A percentile compares a stretch with the other conserved stretches of the same genome.
These are phyloP conservation scores for Yamadazyma siamensis DNA, from an alignment of 1,139 yeast species.

Conservation along the genomic window DNA sequence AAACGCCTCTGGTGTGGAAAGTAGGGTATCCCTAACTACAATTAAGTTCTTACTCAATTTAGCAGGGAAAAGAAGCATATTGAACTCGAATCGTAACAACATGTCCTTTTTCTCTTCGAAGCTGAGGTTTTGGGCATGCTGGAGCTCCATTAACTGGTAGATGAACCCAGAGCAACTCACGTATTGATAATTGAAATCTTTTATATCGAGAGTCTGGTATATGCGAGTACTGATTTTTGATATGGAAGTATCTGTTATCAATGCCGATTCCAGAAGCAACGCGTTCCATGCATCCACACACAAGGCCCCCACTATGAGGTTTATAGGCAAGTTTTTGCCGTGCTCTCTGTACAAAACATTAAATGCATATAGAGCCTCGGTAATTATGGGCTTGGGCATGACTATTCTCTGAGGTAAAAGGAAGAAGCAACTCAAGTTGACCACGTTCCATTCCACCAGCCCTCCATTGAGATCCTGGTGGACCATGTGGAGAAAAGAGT, in stretches of 20 bases:
- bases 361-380: conserved; percentile 12
- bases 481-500: conserved; percentile 11
- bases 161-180: conserved; percentile 14
- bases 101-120: conserved; percentile 11
- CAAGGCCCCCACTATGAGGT: conserved; percentile 16
- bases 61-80: conserved; percentile 24
- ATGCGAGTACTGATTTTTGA: conserved; percentile 7
- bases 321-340: conserved; percentile 7
- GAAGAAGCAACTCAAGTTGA: conserved; percentile 17
- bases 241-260: conserved; percentile 13
- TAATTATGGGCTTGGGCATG: conserved; percentile 9
- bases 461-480: conserved; percentile 6
- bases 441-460: conserved; percentile 15
- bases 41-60: conserved; percentile 18
- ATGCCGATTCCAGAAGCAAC: conserved; percentile 11
- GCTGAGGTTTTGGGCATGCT: conserved; percentile 6
- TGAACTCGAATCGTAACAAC: conserved; percentile 18
- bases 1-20: conserved; percentile 21
- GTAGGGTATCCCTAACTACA: conserved; percentile 18
- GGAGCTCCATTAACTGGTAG: conserved; percentile 17
- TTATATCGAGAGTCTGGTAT: conserved; percentile 12
- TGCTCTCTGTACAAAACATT: conserved; percentile 9
- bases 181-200: conserved; percentile 17
- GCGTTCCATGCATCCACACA: conserved; percentile 19
- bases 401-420: conserved; percentile 16